Evolutionary conservation across 176 grass and related monocot genomes (phyloP).

Genomic region (Phyllostachys edulis): DNA sequence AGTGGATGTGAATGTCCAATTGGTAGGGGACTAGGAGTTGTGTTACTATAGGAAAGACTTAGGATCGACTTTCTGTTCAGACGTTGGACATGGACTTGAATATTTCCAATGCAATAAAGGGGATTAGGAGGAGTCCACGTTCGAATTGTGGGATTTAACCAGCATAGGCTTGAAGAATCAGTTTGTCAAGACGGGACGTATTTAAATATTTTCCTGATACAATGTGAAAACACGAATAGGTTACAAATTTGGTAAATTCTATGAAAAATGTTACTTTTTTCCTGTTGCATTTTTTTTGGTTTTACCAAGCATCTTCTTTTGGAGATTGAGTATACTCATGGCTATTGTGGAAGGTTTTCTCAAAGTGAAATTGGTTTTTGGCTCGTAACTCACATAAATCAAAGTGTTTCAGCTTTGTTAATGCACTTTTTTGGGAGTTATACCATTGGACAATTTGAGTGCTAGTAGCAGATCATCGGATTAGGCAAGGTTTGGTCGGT

Average conservation of each 20-base stretch:
- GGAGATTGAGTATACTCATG: neutral
- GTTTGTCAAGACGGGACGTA: neutral
- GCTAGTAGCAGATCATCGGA: neutral
- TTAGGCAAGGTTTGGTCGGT: slow-evolving; percentile 3
- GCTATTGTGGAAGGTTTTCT: neutral
- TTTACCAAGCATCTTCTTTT: neutral
- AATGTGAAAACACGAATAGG: neutral
- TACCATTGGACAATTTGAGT: neutral
- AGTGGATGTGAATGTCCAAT: slow-evolving; percentile 6
- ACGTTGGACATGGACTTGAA: slow-evolving; percentile 11
- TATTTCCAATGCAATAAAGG: neutral
- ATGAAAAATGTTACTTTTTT: neutral
- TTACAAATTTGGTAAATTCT: neutral
- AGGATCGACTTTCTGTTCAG: slow-evolving; percentile 1
- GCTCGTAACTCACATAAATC: neutral
- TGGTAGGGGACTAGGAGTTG: neutral
- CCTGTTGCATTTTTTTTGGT: neutral
- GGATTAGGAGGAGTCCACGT: neutral
- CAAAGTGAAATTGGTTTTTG: neutral
- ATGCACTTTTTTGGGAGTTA: neutral
- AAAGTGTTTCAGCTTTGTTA: neutral
- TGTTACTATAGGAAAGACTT: neutral
- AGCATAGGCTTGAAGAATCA: neutral
- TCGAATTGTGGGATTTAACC: neutral
- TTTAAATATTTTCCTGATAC: neutral